A percentile compares a stretch with the other conserved stretches of the same genome.
These are phyloP conservation scores for Excoecaria cochinchinensis DNA, from an alignment of 345 rosid species.

Conservation along the genomic window DNA sequence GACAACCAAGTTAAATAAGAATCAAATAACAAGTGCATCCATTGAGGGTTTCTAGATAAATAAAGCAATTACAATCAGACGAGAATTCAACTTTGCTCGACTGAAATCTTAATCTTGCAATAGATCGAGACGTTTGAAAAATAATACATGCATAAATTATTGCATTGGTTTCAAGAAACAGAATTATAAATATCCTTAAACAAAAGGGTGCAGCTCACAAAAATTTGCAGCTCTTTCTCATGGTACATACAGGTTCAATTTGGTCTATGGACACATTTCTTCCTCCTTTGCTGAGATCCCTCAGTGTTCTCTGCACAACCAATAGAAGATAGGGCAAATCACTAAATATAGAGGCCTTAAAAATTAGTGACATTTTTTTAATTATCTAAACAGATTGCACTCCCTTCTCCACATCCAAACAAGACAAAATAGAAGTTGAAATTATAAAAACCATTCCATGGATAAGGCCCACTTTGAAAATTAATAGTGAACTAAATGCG, in stretches of 20 bases:
- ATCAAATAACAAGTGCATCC: too few species aligned
- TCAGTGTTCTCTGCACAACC: constrained; percentile 56
- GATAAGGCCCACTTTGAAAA: too few species aligned
- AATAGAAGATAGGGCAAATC: constrained; percentile 15
- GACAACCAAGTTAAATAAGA: too few species aligned
- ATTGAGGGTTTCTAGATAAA: too few species aligned
- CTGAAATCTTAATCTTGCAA: too few species aligned
- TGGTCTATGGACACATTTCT: constrained; percentile 49
- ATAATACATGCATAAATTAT: too few species aligned
- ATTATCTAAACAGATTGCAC: background rate
- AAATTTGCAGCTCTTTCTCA: constrained; percentile 7
- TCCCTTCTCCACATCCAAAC: background rate
- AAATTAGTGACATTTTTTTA: background rate
- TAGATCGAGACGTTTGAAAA: too few species aligned
- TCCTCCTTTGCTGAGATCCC: constrained; percentile 71
- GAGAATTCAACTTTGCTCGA: too few species aligned
- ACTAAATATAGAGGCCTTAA: background rate
- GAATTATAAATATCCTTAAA: constrained; percentile 9
- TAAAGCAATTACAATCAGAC: too few species aligned
- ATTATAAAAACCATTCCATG: too few species aligned
- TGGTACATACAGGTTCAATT: constrained; percentile 46
- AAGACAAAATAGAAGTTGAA: background rate
- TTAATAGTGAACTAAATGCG: too few species aligned
- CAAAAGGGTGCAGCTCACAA: constrained; percentile 4
- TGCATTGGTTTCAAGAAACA: constrained; percentile 6